Evolutionary conservation across 371 early-diverging fungal genomes (phyloP), one percentile per base, ranked within the genome.

Genomic region (Rhizopus arrhizus): DNA sequence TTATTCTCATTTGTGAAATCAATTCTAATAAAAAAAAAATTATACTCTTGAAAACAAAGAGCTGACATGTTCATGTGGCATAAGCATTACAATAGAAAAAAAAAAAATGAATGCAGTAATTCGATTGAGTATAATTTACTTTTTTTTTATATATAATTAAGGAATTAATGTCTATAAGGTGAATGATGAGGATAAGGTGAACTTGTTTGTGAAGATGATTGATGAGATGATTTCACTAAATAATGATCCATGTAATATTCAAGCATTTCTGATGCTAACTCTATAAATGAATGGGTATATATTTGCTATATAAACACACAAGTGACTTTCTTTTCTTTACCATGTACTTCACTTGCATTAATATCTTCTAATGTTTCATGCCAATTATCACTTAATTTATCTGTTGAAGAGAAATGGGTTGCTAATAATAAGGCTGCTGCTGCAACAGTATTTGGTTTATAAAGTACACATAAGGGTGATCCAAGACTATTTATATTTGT

Each of bases 251-350:
- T 61, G 16, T 65, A 67, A 43, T 70, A 56, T 6, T 74, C 74
- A 5, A 74, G n/a, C 74, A 74, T 70, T 36, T 74, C 71, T 4
- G 62, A 70, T n/a, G 74, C 70, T 28, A 74, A 46, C 48, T 74
- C 74, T 74, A 50, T 31, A 35, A 36, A 13, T 11, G 11, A 10
- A 29, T 16, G 16, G 2, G 2, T 45, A 38, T 33, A 46, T 4
- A 7, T n/a, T 9, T 16, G 10, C 0, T 9, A 43, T 31, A 38
- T 11, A 28, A 13, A 40, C n/a, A n/a, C n/a, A n/a, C 40, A 33
- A 41, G 49, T 16, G 15, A 8, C 2, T 29, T 32, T 32, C 32
- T 28, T 11, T 38, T 11, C 12, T 15, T 45, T 71, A 71, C 75
- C 69, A 56, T 71, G 56, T 0, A 62, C 62, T 60, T 71, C 59